Evolutionary conservation across 2,329 filamentous ascomycete species (phyloP), one percentile per base, ranked within the genome.

Genomic region (Arthrobotrys iridis): DNA sequence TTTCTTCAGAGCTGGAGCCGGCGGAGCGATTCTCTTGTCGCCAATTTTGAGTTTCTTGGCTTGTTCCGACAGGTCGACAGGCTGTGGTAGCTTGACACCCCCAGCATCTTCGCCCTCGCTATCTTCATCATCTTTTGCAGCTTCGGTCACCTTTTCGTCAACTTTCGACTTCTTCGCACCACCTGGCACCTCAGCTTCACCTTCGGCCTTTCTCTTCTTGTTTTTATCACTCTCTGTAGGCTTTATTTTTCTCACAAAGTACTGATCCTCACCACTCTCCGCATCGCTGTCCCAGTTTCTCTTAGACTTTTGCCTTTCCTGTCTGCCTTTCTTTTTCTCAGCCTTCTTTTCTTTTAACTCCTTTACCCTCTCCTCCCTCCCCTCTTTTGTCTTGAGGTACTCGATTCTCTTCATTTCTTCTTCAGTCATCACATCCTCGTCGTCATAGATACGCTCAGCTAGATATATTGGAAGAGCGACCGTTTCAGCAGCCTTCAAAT

Each of bases 381-480:
- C 81, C 52, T 80, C 79, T 59, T 78, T 80, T 8, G 64, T 76
- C 30, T 76, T 76, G 15, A 68, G 22, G 24, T 76, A 35, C 18
- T 70, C 72, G 13, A 70, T 76, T 30, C 48, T 59, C 41, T 76
- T 65, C 4, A 65, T 64, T 40, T 82, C 80, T 40, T 82, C 83
- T 77, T 87, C 84, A 4, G 41, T 72, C 18, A 95, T 84, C 4
- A 97, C 88, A 80, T 90, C 88, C 77, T 92, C 89, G 76, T 88
- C 86, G 78, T 95, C 91, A 93, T 95, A 99, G 77, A 99, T 86
- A 85, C 97, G 93, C 79, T 93, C 90, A 3, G 94, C 91, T 81
- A 97, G 84, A 92, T 93, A 99, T 81, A 99, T 89, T n/a, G 95
- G 95, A 80, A 99, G 86, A 6, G 94, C 91, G 76, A 90, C 90